phyloP scores from a whole-genome alignment of 768 basidiomycete genomes.

The Plicaturopsis crispa region DNA sequence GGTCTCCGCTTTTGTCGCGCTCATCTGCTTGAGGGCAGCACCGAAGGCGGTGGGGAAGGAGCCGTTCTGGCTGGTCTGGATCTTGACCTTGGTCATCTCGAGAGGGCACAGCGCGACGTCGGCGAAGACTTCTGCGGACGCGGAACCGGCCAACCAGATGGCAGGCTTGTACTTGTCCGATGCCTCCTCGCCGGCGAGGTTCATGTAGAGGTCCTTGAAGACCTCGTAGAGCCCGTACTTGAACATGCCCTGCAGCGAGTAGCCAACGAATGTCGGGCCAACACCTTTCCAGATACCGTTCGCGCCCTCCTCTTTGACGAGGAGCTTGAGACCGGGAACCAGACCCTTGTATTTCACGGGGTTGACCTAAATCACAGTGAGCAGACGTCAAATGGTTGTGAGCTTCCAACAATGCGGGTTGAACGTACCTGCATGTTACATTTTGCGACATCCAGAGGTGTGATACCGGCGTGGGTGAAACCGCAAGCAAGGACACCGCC shows the following conservation, averaged over 20 bases:
- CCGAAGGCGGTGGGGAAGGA: conserved; percentile 75
- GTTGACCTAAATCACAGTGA: conserved; percentile 46
- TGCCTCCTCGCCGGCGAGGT: conserved; percentile 80
- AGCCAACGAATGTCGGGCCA: conserved; percentile 88
- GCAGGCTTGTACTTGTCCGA: conserved; percentile 75
- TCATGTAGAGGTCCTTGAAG: conserved; percentile 92
- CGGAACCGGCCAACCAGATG: conserved; percentile 93
- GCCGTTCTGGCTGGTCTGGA: conserved; percentile 69
- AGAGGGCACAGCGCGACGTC: conserved; percentile 94
- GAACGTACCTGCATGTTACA: conserved; percentile 81
- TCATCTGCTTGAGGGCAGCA: conserved; percentile 68
- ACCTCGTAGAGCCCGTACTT: conserved; percentile 97
- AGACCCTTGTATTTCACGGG: conserved; percentile 70
- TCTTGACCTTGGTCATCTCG: conserved; percentile 91
- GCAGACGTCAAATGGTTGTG: not conserved
- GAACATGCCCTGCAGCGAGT: conserved; percentile 95
- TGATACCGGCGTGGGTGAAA: conserved; percentile 82
- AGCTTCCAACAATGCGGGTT: not conserved
- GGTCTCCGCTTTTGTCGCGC: conserved; percentile 55
- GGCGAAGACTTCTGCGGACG: conserved; percentile 92
- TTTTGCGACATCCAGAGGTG: conserved; percentile 83
- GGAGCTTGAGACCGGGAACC: conserved; percentile 47
- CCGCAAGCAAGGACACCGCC: conserved; percentile 86
- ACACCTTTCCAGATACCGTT: conserved; percentile 92
- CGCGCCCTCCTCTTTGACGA: conserved; percentile 75